Evolutionary conservation across 345 rosid species (phyloP), one percentile per base, ranked within the genome.

Genomic region (Turritis glabra): DNA sequence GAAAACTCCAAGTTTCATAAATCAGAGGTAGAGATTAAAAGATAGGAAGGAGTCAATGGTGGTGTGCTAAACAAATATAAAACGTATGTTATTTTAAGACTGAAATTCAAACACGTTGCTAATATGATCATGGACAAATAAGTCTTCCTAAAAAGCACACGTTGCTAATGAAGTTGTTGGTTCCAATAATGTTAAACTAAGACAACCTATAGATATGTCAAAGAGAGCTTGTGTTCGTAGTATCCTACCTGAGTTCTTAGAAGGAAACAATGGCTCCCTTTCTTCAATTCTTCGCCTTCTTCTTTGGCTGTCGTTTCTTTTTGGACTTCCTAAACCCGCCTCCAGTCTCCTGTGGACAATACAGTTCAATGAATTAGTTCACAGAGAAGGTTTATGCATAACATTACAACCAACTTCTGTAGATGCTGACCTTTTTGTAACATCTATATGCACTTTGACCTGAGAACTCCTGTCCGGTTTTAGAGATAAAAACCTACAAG

Each of bases 401-500:
- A 37, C 53, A 48, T 21, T 9, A 58, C 63, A 35, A n/a, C 48
- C 33, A 69, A 18, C 69, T 51, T 59, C 41, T 52, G 56, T 47
- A 35, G 35, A 38, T 76, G 51, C 68, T 80, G 63, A 90, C 98
- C 96, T 85, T 95, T 84, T 77, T 82, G 82, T 86, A 92, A 54
- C 79, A 81, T 78, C 89, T 88, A 78, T 92, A 92, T 33, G 97
- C 99, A 52, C 77, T 72, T 73, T 65, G 87, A 58, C 99, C 99
- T 0, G 97, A 67, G 73, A 90, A 70, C 84, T 95, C 99, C 76
- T 89, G 90, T 54, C 97, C 96, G 57, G 32, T 82, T 79, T 73
- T 81, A 38, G 93, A 76, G 35, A 90, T 69, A 55, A 88, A 94
- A 67, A 94, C 92, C 99, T 93, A 83, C 77, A 73, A 37, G 38